Conservation (phyloP, 1,284 basidiomycete genomes). For the Ganoderma lingzhi region DNA sequence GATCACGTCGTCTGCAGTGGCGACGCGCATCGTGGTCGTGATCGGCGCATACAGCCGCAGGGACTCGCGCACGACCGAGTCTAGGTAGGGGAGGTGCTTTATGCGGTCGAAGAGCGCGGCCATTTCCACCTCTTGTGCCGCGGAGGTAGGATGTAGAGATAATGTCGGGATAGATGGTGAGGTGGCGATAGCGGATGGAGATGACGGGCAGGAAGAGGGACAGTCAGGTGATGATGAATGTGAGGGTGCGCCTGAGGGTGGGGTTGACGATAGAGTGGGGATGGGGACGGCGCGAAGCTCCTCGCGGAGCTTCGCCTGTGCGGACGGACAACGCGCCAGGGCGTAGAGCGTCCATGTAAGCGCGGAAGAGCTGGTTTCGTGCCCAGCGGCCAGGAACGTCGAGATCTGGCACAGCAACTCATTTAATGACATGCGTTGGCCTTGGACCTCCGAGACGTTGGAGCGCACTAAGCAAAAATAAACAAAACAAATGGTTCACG, state of each 20-base stretch:
- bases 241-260: conserved; percentile 27
- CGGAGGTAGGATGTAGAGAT: neutral
- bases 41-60: conserved; percentile 74
- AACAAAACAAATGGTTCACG: no score
- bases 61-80: conserved; percentile 70
- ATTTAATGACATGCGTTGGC: conserved; percentile 65
- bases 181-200: neutral
- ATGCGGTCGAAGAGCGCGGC: conserved; percentile 38
- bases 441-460: conserved; percentile 57
- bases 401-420: conserved; percentile 82
- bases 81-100: conserved; percentile 58
- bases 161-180: neutral
- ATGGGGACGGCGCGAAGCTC: conserved; percentile 50
- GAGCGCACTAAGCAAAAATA: conserved; percentile 56
- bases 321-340: conserved; percentile 59
- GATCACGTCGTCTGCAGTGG: conserved; percentile 62
- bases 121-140: conserved; percentile 9
- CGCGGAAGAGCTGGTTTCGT: conserved; percentile 69
- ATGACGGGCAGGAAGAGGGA: conserved; percentile 13
- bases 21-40: conserved; percentile 68
- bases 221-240: neutral
- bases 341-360: conserved; percentile 79
- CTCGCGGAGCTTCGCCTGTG: conserved; percentile 65
- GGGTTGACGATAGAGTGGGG: conserved; percentile 21
- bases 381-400: conserved; percentile 76